Base-by-base conservation (phyloP, 805 yeast species). In the Starmerella vaccinii region DNA sequence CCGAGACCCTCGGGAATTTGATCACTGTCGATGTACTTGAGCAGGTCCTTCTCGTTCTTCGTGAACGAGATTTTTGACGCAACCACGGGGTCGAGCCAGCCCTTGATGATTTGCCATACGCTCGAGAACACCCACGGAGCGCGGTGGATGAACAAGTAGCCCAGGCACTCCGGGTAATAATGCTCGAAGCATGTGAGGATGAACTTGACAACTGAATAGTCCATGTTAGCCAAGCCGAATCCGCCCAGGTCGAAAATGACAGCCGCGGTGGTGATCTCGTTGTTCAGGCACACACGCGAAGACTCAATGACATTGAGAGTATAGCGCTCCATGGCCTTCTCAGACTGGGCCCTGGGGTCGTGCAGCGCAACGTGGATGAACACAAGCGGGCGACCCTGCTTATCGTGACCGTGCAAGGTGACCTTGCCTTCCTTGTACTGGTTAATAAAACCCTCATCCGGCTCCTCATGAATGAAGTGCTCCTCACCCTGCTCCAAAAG, bases 111-210 rank as follows among this genome's bases (percentile, higher is more conserved):
- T 59, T 81, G 83, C 97, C 98, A 92, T 53, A 90, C 85, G 22
- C 96, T 90, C 47, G 84, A 79, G 70, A 92, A 92, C 49, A 92
- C 78, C 97, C 97, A 88, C 24, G 98, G 98, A 0, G 98, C 97
- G 60, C 84, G 84, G 70, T 87, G 95, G 54, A 92, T 83, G 58
- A 87, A 76, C 48, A 92, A 70, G 50, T 77, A 77, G 16, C 95
- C 96, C 53, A 92, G 74, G 37, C 86, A 82, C 68, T 92, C 98
- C 1, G 98, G 98, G 65, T 90, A 92, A 64, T 90, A 95, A 0
- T 95, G 95, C 71, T 92, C 97, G 66, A 92, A 88, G 54, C 89
- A 83, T 49, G 80, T 77, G 54, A 89, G 82, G 68, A 92, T 77
- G 67, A 85, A 90, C 68, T 89, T 89, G 53, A 92, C 94, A 4